A percentile compares a stretch with the other conserved stretches of the same genome.
Conservation (phyloP, 148 eudicot genomes). For the Vaccinium myrtillus region DNA sequence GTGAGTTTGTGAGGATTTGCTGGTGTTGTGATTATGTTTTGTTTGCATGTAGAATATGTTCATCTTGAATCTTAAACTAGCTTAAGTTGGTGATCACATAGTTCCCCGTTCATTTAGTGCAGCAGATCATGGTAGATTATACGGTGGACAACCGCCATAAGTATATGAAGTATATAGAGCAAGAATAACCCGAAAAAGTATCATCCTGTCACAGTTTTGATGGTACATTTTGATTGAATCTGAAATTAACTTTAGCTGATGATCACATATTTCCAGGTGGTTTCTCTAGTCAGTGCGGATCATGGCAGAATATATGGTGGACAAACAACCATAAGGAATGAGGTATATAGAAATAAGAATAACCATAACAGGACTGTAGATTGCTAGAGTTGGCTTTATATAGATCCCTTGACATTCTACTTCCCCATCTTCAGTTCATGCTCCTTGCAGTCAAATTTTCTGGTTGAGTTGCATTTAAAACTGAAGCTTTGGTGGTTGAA, state of each 20-base stretch:
- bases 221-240: too few relatives aligned
- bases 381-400: background rate
- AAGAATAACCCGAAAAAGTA: too few relatives aligned
- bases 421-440: background rate
- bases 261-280: too few relatives aligned
- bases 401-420: background rate
- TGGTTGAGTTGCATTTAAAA: background rate
- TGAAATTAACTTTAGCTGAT: too few relatives aligned
- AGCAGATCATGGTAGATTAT: background rate
- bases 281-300: too few relatives aligned
- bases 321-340: too few relatives aligned
- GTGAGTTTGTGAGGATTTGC: conserved; percentile 20
- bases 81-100: background rate
- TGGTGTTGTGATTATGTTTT: background rate
- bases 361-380: background rate
- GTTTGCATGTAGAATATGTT: background rate
- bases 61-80: background rate
- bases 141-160: background rate
- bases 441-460: background rate
- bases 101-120: background rate
- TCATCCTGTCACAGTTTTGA: too few relatives aligned
- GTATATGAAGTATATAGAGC: background rate
- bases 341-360: too few relatives aligned
- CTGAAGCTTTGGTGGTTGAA: background rate
- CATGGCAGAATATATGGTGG: too few relatives aligned